phyloP scores from a whole-genome alignment of 2,329 filamentous ascomycete genomes.

The Botrytis cinerea region DNA sequence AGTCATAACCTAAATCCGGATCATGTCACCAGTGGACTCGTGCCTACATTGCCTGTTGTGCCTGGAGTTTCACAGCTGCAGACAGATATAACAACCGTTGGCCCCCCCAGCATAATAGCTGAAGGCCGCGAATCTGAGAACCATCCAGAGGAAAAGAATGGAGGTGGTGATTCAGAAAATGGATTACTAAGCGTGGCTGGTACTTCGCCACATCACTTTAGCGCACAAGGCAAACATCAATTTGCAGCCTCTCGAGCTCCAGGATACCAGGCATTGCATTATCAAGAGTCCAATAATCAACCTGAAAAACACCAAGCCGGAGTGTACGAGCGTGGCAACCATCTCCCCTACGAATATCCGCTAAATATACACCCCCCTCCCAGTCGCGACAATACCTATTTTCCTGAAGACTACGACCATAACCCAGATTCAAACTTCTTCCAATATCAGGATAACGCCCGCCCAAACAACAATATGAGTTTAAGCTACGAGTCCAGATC shows the following conservation, averaged over 20 bases:
- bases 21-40: not conserved
- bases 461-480: slow-evolving; percentile 31
- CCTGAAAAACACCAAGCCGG: slow-evolving; percentile 15
- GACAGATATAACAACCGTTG: slow-evolving; percentile 17
- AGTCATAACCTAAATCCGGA: slow-evolving; percentile 15
- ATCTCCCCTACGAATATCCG: not conserved
- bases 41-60: not conserved
- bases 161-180: not conserved
- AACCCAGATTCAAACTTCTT: slow-evolving; percentile 7
- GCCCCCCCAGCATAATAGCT: not conserved
- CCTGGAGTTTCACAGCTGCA: slow-evolving; percentile 3
- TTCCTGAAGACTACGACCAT: not conserved
- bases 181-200: slow-evolving; percentile 20
- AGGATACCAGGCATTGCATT: slow-evolving; percentile 6
- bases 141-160: not conserved
- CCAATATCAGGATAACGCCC: slow-evolving; percentile 2
- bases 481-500: slow-evolving; percentile 37
- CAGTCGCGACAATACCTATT: slow-evolving; percentile 9
- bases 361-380: not conserved
- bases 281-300: slow-evolving; percentile 19
- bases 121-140: slow-evolving; percentile 1
- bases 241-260: slow-evolving; percentile 8
- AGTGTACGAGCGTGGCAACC: slow-evolving; percentile 22
- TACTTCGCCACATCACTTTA: slow-evolving; percentile 17
- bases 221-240: slow-evolving; percentile 19